Base-by-base conservation (phyloP, 2,329 filamentous ascomycete genomes). In the Biscogniauxia sp. region DNA sequence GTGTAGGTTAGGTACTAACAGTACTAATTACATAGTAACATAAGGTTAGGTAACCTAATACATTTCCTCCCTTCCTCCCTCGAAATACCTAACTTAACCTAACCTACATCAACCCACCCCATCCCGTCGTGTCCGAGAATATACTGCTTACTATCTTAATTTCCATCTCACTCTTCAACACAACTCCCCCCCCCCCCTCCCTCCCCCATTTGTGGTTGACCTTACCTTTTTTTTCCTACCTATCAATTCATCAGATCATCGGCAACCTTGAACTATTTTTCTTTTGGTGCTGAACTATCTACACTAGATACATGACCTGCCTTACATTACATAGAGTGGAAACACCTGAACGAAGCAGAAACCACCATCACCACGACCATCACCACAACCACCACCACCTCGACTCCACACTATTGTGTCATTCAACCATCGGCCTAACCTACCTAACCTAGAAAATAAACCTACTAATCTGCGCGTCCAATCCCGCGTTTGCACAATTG, bases 321-420 rank as follows among this genome's bases (percentile, higher is more conserved):
- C n/a, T n/a, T 37, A 37, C 32, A 9, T 2, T 15, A 37, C 13
- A 37, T 45, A 45, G 5, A 45, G 37, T 45, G 37, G 37, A n/a
- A 45, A 45, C 37, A 45, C 15, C 17, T 15, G 37, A 45, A 45
- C 37, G 37, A 45, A 45, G 37, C 15, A 45, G 11, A 51, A 51
- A 51, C 6, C 50, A 51, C 17, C 19, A 51, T 51, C 50, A 13
- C 50, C 50, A 20, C 17, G 23, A 51, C 17, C 19, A 51, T 51
- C 50, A 13, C 50, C 50, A 20, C 17, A 51, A 51, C 20, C 55
- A 57, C 57, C 56, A 62, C 58, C 59, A 55, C 56, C 58, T 19
- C 64, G 51, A 62, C 63, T 63, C 57, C 63, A 64, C 65, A 64
- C 28, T 62, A 70, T 70, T 68, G 68, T 70, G 68, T 65, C 66